phyloP scores from a whole-genome alignment of 257 asterid species.

The Henckelia pumila region DNA sequence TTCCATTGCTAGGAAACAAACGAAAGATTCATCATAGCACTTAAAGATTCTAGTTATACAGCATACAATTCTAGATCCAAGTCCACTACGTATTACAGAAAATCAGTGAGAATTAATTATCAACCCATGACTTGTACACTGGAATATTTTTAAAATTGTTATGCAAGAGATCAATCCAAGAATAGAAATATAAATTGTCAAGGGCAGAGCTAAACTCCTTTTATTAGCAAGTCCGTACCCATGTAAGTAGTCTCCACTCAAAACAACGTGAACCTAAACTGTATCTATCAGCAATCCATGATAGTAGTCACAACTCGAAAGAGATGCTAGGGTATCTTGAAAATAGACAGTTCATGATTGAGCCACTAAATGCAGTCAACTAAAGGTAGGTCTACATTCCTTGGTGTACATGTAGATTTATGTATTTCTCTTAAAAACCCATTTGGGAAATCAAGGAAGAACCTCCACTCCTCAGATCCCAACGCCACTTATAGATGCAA shows the following conservation, averaged over 20 bases:
- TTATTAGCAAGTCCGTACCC: no score
- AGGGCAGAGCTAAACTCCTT: no score
- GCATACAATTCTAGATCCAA: slow-evolving; percentile 8
- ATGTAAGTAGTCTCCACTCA: no score
- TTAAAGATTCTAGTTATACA: background rate
- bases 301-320: background rate
- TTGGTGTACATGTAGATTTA: background rate
- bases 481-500: background rate
- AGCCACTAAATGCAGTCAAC: background rate
- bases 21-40: slow-evolving; percentile 11
- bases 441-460: background rate
- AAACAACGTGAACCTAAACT: no score
- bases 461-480: background rate
- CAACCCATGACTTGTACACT: no score
- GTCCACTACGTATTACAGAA: background rate
- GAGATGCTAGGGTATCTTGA: background rate
- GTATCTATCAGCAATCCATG: no score
- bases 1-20: background rate
- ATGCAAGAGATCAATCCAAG: no score
- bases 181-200: no score
- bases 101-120: no score
- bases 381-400: background rate
- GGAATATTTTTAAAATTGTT: no score
- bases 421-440: background rate
- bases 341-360: background rate